Conservation (phyloP, 768 basidiomycete species). For the Tylopilus vinaceipallidus region DNA sequence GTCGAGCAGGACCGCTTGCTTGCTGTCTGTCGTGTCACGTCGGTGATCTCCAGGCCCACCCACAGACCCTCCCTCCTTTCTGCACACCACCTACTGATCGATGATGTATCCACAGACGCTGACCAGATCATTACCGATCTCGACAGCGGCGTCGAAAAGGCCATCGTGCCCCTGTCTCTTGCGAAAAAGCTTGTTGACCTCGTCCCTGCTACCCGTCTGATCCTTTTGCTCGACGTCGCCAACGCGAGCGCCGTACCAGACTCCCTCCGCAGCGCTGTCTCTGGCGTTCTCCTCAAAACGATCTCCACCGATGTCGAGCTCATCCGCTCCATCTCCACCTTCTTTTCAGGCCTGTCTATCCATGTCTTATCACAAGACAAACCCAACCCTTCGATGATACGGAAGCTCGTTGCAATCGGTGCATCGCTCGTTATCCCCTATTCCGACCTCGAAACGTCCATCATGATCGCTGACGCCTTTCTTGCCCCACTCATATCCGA, state of each 20-base stretch:
- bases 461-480: slow-evolving; percentile 84
- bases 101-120: slow-evolving; percentile 44
- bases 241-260: slow-evolving; percentile 76
- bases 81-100: slow-evolving; percentile 54
- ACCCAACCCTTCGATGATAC: slow-evolving; percentile 59
- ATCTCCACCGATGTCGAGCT: slow-evolving; percentile 70
- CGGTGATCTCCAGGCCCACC: slow-evolving; percentile 56
- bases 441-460: slow-evolving; percentile 56
- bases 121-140: slow-evolving; percentile 64
- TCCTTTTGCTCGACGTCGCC: slow-evolving; percentile 73
- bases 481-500: slow-evolving; percentile 81
- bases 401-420: slow-evolving; percentile 54
- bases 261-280: slow-evolving; percentile 67
- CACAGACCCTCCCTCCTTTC: slow-evolving; percentile 29
- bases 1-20: slow-evolving; percentile 46
- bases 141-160: slow-evolving; percentile 76
- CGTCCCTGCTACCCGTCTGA: slow-evolving; percentile 68
- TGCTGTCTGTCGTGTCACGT: slow-evolving; percentile 72
- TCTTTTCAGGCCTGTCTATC: slow-evolving; percentile 63
- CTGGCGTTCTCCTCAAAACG: slow-evolving; percentile 79
- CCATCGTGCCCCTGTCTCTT: slow-evolving; percentile 68
- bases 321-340: slow-evolving; percentile 72
- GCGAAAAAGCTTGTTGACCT: slow-evolving; percentile 65
- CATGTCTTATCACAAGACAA: slow-evolving; percentile 55
- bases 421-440: slow-evolving; percentile 72